Evolutionary conservation across 192 early-diverging fungal genomes (phyloP).

Genomic region (Geranomyces michiganensis): DNA sequence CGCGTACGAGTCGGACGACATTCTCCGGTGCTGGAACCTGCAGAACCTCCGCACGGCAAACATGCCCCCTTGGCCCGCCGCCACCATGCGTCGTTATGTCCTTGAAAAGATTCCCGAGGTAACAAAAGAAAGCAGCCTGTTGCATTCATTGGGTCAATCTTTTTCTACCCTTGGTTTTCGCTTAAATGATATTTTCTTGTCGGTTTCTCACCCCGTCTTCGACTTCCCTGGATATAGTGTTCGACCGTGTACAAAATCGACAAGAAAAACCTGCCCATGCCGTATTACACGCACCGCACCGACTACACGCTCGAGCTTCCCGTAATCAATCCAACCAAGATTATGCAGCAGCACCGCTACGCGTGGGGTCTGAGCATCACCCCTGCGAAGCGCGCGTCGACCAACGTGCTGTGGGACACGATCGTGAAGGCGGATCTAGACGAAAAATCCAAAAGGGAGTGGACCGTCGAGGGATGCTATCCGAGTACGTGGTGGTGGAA

Average conservation of each 20-base stretch:
- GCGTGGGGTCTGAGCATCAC: slow-evolving; percentile 37
- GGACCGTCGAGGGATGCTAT: slow-evolving; percentile 27
- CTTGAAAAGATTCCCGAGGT: slow-evolving; percentile 34
- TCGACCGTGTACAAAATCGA: slow-evolving; percentile 33
- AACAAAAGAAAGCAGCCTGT: neutral
- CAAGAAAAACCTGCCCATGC: slow-evolving; percentile 18
- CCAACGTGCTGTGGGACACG: slow-evolving; percentile 36
- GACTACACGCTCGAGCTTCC: slow-evolving; percentile 34
- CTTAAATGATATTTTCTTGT: too few species aligned
- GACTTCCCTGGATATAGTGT: too few species aligned
- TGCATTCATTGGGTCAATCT: neutral
- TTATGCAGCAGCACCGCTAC: slow-evolving; percentile 16
- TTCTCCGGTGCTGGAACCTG: slow-evolving; percentile 28
- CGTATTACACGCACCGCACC: slow-evolving; percentile 33
- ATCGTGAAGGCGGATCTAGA: slow-evolving; percentile 34
- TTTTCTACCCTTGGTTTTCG: too few species aligned
- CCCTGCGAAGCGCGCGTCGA: slow-evolving; percentile 17
- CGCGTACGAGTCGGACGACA: slow-evolving; percentile 30
- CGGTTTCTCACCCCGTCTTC: too few species aligned
- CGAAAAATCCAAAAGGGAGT: slow-evolving; percentile 28
- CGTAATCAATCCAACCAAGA: slow-evolving; percentile 22
- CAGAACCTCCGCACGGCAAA: slow-evolving; percentile 29
- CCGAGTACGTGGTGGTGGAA: slow-evolving; percentile 30
- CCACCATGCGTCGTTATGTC: slow-evolving; percentile 29
- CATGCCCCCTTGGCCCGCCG: slow-evolving; percentile 30